These are phyloP conservation scores for Pseudoperonospora humuli DNA, from an alignment of 352 stramenopile species.

Conservation along the genomic window DNA sequence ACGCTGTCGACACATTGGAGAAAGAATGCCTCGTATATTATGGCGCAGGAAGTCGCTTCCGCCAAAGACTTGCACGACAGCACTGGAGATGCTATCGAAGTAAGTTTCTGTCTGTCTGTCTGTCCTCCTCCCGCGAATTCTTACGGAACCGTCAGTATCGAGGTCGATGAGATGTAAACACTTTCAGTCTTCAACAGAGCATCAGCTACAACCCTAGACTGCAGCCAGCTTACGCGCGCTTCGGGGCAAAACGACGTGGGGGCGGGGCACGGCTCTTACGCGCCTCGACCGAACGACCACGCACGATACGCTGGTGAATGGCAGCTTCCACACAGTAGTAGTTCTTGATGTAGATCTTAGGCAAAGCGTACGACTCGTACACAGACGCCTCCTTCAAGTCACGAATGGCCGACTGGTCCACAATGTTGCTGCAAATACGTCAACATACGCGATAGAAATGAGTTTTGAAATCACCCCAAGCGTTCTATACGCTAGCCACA, in stretches of 20 bases:
- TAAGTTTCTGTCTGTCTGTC: neutral
- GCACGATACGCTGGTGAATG: slow-evolving; percentile 99
- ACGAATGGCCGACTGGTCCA: slow-evolving; percentile 97
- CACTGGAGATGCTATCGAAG: slow-evolving; percentile 2
- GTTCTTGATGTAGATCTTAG: slow-evolving; percentile 99
- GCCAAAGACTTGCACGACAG: slow-evolving; percentile 1
- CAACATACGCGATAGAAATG: neutral
- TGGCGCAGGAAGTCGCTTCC: slow-evolving; percentile 13
- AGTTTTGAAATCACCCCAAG: neutral
- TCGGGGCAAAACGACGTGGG: slow-evolving; percentile 66
- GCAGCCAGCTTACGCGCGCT: slow-evolving; percentile 47
- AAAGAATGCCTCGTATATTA: slow-evolving; percentile 46
- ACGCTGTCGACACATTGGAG: slow-evolving; percentile 28
- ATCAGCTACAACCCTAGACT: slow-evolving; percentile 17
- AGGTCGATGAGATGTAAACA: neutral
- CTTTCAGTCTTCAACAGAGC: slow-evolving; percentile 15
- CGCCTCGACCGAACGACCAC: slow-evolving; percentile 90
- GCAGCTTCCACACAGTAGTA: slow-evolving; percentile 99
- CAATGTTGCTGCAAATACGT: slow-evolving; percentile 88
- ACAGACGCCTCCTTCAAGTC: slow-evolving; percentile 98
- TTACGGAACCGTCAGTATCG: neutral
- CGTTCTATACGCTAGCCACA: neutral
- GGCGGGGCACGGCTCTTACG: slow-evolving; percentile 93
- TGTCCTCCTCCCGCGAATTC: neutral
- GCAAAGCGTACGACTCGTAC: slow-evolving; percentile 98